Evolutionary conservation across 164 flowering plant species (phyloP), one percentile per base, ranked within the genome.

Genomic region (Malania oleifera): DNA sequence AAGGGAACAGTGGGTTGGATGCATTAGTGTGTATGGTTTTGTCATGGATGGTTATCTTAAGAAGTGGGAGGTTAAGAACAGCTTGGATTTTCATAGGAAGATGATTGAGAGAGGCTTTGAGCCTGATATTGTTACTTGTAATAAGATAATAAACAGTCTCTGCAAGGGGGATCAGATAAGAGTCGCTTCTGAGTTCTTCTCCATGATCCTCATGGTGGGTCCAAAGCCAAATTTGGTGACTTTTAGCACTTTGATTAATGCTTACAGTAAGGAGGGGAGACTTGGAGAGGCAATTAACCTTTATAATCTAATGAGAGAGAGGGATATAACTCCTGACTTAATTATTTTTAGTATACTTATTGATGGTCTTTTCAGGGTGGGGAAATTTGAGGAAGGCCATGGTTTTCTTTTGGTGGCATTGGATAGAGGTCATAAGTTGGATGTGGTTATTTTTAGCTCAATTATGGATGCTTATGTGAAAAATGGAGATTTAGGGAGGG

Each of bases 381-480:
- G 79, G 24, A 69, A 67, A 38, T 48, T 77, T 25, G 66, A 70
- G 23, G 79, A 79, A 38, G 82, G 79, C 5, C 60, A 65, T 55
- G 17, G 8, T 24, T 65, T 80, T 48, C 60, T 81, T 18, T 63
- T 54, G 15, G 57, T 35, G 46, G 80, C 80, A 38, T 58, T 78
- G 15, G 67, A 40, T 28, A 54, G 34, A 22, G 81, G 79, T 34
- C 11, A 78, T 57, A 72, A 67, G 64, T 67, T 73, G 38, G 85
- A 82, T 64, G 71, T 75, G 15, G 85, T 80, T 24, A 53, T 65
- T 47, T 78, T 75, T 53, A 74, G 83, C 59, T 73, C 80, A 34
- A 48, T 79, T 23, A 72, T 80, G 46, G 82, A 80, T 70, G 73
- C 79, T 9, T 75, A 69, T 63, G 67, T 70, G 39, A 73, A 61